Evolutionary conservation across 164 flowering plant genomes (phyloP).

Genomic region (Magnolia kwangsiensis): DNA sequence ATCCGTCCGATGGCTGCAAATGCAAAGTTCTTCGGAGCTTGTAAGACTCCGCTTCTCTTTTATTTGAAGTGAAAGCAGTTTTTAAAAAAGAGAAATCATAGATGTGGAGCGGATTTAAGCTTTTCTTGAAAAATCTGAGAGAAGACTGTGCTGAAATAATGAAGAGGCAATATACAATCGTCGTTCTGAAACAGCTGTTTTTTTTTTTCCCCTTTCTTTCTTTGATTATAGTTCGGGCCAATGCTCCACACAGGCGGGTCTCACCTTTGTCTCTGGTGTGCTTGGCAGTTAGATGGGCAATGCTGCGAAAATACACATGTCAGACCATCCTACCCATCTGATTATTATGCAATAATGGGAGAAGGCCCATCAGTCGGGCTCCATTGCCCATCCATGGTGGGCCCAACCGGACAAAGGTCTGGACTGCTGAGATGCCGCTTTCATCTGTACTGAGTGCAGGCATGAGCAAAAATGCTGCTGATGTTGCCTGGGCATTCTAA

Average conservation of each 20-base stretch:
- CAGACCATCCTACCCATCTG: background rate
- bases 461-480: no score
- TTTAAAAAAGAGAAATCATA: background rate
- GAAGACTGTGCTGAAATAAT: no score
- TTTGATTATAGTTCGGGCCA: no score
- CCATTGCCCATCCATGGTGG: background rate
- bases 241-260: no score
- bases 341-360: background rate
- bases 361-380: background rate
- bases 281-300: background rate
- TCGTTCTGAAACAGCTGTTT: background rate
- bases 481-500: no score
- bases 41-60: constrained; percentile 30
- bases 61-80: background rate
- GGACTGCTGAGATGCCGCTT: background rate
- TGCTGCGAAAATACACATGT: background rate
- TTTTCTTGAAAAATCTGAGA: background rate
- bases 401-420: background rate
- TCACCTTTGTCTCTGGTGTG: background rate
- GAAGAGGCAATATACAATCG: background rate
- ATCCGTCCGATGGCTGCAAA: constrained; percentile 79
- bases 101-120: background rate
- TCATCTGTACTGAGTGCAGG: background rate
- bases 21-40: constrained; percentile 55
- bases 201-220: background rate